These are phyloP conservation scores for Actinomucor elegans DNA, from an alignment of 371 early-diverging fungal genomes.

Conservation along the genomic window DNA sequence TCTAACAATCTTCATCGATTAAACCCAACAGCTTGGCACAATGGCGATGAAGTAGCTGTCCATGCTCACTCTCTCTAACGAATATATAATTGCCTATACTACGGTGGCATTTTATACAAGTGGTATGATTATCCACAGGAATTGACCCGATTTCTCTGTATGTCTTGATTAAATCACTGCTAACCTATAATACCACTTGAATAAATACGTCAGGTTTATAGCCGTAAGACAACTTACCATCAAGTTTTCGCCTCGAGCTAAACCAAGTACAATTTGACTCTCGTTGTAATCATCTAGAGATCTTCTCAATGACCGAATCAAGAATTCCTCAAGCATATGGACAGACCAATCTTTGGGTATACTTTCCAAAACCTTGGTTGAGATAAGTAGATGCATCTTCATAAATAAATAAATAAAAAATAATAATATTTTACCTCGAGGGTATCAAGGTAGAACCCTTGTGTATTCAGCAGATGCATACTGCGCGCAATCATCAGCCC, in stretches of 20 bases:
- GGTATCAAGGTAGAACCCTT: conserved; percentile 63
- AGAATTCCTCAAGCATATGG: conserved; percentile 54
- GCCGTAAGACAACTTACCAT: conserved; percentile 48
- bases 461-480: conserved; percentile 59
- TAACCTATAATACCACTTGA: conserved; percentile 26
- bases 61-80: conserved; percentile 47
- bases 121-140: conserved; percentile 41
- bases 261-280: conserved; percentile 53
- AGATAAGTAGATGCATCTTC: too few relatives aligned
- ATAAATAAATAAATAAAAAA: too few relatives aligned
- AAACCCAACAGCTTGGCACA: conserved; percentile 43
- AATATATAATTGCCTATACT: conserved; percentile 52
- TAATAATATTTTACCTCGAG: conserved; percentile 58
- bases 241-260: conserved; percentile 64
- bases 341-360: conserved; percentile 70
- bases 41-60: conserved; percentile 54
- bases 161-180: conserved; percentile 41
- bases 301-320: conserved; percentile 54
- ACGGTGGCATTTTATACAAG: conserved; percentile 52
- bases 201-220: neutral
- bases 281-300: conserved; percentile 54
- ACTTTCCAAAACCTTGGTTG: conserved; percentile 62
- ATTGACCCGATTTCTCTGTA: conserved; percentile 52
- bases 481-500: conserved; percentile 46
- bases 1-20: conserved; percentile 14